Base-by-base conservation (phyloP, 1,284 basidiomycete species). In the Fomitopsis betulina region DNA sequence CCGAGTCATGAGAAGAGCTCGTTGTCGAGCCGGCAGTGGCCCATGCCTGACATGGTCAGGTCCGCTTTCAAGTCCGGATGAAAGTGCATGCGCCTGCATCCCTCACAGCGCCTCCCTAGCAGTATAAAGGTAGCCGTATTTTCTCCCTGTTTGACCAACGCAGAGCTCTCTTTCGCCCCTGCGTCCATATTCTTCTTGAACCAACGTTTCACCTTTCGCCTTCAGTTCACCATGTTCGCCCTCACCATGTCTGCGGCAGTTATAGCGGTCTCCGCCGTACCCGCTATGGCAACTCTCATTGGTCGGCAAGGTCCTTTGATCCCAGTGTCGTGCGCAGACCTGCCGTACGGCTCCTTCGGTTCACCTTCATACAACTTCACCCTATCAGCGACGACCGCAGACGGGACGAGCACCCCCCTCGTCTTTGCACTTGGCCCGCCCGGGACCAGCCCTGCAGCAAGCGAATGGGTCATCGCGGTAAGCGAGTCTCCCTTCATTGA, bases 301-400 rank as follows among this genome's bases (percentile, higher is more conserved):
- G 42, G 19, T 3, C 19, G 42, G 10, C 42, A 43, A 10, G 23
- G 35, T 37, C 35, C 35, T 37, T 9, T 37, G 5, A 37, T 13
- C 42, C 19, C 19, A 13, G 42, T 23, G 12, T 23, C 42, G 42
- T 43, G 42, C 42, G 23, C 42, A n/a, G 42, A 23, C 21, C 42
- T 43, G 8, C 19, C 42, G 12, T 19, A 43, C 42, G 52, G 52
- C 52, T 37, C 52, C 13, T 37, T 33, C 15, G 52, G 37, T 19
- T 19, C 52, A 5, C 33, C 52, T 32, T 13, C 33, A 23, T 53
- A 38, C 35, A 53, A 53, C 52, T 53, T 53, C 52, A 53, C 52
- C 12, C 52, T 53, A 9, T 15, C 32, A 7, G 52, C 52, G 23
- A n/a, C 23, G 10, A 53, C 19, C 52, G n/a, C 33, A 2, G 37